phyloP scores from a whole-genome alignment of 257 asterid genomes.

The Cinchona pubescens region DNA sequence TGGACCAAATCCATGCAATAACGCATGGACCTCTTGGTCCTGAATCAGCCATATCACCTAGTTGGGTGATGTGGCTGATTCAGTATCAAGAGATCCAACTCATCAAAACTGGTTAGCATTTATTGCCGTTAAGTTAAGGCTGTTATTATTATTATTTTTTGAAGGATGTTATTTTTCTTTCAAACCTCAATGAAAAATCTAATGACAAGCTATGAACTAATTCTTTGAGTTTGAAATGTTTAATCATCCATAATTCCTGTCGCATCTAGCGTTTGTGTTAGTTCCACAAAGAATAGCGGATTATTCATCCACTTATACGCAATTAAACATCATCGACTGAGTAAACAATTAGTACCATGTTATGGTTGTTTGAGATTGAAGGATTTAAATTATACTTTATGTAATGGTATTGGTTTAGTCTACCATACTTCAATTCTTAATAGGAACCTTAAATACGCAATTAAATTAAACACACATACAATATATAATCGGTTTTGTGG shows the following conservation, averaged over 20 bases:
- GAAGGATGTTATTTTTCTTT: too few relatives aligned
- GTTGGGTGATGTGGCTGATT: too few relatives aligned
- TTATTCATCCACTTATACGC: conserved; percentile 35
- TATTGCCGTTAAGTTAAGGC: too few relatives aligned
- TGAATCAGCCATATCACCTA: too few relatives aligned
- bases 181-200: neutral
- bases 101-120: too few relatives aligned
- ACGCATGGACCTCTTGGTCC: too few relatives aligned
- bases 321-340: conserved; percentile 12
- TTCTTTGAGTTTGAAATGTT: neutral
- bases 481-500: neutral
- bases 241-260: neutral
- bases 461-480: neutral
- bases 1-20: too few relatives aligned
- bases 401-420: neutral
- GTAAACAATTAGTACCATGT: conserved; percentile 5
- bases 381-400: neutral
- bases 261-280: conserved; percentile 1
- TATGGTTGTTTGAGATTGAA: conserved; percentile 12
- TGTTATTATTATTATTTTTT: too few relatives aligned
- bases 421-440: neutral
- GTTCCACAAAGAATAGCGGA: conserved; percentile 44
- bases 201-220: neutral
- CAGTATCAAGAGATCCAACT: too few relatives aligned
- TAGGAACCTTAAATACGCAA: neutral